Percentiles rank a stretch among this genome's conserved stretches.
phyloP scores from a whole-genome alignment of 78 protist genomes.

The Guillardia theta region DNA sequence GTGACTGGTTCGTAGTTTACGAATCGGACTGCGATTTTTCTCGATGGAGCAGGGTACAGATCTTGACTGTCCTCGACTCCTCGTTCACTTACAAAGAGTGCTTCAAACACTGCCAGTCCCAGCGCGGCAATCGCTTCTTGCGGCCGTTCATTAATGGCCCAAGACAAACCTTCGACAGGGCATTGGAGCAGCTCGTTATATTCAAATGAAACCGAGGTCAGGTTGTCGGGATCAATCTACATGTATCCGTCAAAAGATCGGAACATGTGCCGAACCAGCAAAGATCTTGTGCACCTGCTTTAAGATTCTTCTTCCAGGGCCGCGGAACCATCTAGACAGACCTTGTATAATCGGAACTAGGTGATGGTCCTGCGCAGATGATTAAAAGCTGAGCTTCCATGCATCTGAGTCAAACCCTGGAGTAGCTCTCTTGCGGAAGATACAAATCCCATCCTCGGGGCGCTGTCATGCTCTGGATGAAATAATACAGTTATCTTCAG shows the following conservation, averaged over 20 bases:
- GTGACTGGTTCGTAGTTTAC: background rate
- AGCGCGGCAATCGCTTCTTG: background rate
- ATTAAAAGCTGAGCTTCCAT: background rate
- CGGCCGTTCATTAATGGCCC: background rate
- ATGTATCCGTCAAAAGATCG: background rate
- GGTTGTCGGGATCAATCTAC: background rate
- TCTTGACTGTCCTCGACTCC: background rate
- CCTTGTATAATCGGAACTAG: background rate
- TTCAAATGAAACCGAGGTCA: background rate
- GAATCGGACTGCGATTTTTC: constrained; percentile 11
- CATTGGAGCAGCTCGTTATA: background rate
- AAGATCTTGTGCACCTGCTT: too few species aligned
- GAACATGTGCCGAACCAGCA: background rate
- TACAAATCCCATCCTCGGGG: background rate
- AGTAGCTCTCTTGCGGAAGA: background rate
- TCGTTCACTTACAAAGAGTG: background rate
- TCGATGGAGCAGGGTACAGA: background rate
- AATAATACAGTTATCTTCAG: too few species aligned
- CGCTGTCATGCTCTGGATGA: too few species aligned
- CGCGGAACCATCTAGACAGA: background rate
- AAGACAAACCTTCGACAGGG: background rate
- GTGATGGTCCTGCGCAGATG: background rate
- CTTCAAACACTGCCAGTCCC: background rate
- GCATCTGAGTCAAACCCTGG: too few species aligned
- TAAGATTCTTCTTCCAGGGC: background rate